These are phyloP conservation scores for Cladosporium sp. DNA, from an alignment of 2,329 filamentous ascomycete species.

Conservation along the genomic window DNA sequence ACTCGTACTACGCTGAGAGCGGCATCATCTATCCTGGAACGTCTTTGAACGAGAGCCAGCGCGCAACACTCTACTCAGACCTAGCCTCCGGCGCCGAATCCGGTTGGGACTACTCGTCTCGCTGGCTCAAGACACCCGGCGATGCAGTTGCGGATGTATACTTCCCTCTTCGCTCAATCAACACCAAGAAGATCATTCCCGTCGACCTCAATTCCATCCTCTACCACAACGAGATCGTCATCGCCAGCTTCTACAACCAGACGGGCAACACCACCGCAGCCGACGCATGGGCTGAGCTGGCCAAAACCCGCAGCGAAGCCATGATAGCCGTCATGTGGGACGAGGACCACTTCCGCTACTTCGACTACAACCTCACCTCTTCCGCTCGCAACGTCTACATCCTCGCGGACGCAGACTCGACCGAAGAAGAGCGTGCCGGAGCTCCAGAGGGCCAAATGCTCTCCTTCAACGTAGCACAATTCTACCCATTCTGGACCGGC, in stretches of 20 bases:
- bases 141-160: constrained; percentile 59
- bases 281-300: constrained; percentile 47
- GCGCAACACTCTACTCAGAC: constrained; percentile 55
- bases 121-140: constrained; percentile 55
- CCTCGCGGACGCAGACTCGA: constrained; percentile 46
- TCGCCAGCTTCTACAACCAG: constrained; percentile 51
- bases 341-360: constrained; percentile 58
- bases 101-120: constrained; percentile 60
- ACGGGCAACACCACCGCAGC: constrained; percentile 51
- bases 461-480: constrained; percentile 56
- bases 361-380: constrained; percentile 65
- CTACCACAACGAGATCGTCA: constrained; percentile 60
- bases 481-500: constrained; percentile 67
- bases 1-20: constrained; percentile 56
- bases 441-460: constrained; percentile 56
- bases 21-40: constrained; percentile 57
- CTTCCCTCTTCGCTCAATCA: constrained; percentile 63
- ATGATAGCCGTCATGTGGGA: constrained; percentile 65
- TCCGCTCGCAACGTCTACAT: constrained; percentile 53
- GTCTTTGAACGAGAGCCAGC: constrained; percentile 45
- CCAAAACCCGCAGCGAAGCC: constrained; percentile 53
- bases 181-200: constrained; percentile 55
- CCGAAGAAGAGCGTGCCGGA: constrained; percentile 37
- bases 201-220: constrained; percentile 67
- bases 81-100: constrained; percentile 63